Conservation (phyloP, 345 rosid species). For the Salix udensis region DNA sequence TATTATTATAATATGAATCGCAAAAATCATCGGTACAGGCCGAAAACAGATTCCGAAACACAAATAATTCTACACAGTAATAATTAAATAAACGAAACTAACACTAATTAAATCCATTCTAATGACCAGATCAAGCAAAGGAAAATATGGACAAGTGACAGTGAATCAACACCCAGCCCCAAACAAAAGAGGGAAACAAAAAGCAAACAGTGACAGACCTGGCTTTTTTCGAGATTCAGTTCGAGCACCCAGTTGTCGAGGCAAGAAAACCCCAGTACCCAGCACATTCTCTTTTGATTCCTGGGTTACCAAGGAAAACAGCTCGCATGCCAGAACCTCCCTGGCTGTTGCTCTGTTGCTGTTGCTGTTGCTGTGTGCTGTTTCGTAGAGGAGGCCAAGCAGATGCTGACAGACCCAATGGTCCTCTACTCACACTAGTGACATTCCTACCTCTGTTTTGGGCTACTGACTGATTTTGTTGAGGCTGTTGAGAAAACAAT, state of each 20-base stretch:
- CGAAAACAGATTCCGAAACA: not conserved
- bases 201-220: constrained; percentile 26
- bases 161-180: too few species aligned
- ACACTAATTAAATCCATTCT: not conserved
- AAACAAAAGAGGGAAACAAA: not conserved
- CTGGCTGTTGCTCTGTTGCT: not conserved
- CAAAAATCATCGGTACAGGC: not conserved
- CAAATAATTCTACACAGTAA: not conserved
- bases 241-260: constrained; percentile 44
- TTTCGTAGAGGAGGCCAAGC: constrained; percentile 60
- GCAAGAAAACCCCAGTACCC: constrained; percentile 96
- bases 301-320: constrained; percentile 29
- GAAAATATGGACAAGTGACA: not conserved
- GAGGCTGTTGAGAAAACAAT: constrained; percentile 9
- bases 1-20: not conserved
- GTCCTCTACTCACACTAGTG: not conserved
- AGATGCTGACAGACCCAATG: constrained; percentile 42
- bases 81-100: not conserved
- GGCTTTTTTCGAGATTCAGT: constrained; percentile 50
- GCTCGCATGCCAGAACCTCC: not conserved
- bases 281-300: constrained; percentile 50
- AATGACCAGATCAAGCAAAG: not conserved
- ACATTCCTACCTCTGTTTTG: constrained; percentile 8
- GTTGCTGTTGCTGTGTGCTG: constrained; percentile 25
- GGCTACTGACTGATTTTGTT: not conserved